These are phyloP conservation scores for Fusarium sp. DNA, from an alignment of 2,329 filamentous ascomycete species.

Conservation along the genomic window DNA sequence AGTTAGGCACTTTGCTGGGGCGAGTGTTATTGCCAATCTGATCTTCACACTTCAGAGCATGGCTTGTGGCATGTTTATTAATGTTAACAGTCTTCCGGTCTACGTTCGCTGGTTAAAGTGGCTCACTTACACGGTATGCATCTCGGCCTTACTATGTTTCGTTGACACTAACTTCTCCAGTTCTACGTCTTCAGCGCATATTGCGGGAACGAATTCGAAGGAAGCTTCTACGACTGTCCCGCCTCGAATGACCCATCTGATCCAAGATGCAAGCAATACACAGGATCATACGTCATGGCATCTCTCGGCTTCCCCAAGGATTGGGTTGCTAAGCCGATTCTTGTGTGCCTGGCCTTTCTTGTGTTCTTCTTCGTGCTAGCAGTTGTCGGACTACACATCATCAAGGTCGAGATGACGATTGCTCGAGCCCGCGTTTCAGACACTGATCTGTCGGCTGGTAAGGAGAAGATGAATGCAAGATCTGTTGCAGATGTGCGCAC, in stretches of 20 bases:
- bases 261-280: constrained; percentile 75
- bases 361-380: constrained; percentile 72
- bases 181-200: constrained; percentile 80
- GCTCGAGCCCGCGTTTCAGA: constrained; percentile 70
- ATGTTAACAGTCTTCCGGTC: constrained; percentile 77
- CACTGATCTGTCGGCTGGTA: constrained; percentile 74
- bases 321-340: constrained; percentile 75
- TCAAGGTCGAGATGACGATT: constrained; percentile 76
- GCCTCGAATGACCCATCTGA: constrained; percentile 69
- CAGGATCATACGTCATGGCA: constrained; percentile 75
- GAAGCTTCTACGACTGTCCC: constrained; percentile 79
- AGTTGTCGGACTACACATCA: constrained; percentile 70
- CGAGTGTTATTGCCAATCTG: constrained; percentile 78
- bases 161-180: constrained; percentile 50
- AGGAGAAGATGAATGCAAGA: constrained; percentile 72
- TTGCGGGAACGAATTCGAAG: constrained; percentile 77
- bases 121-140: constrained; percentile 67
- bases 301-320: constrained; percentile 74
- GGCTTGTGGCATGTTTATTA: constrained; percentile 81
- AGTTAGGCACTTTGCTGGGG: constrained; percentile 74
- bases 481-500: constrained; percentile 65
- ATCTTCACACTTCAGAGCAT: constrained; percentile 79
- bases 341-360: constrained; percentile 71
- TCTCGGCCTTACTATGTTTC: fast-evolving
- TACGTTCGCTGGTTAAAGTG: constrained; percentile 85